A percentile compares a stretch with the other conserved stretches of the same genome.
Evolutionary conservation across 2,329 filamentous ascomycete species (phyloP).

Genomic region (Fusarium newnesense): DNA sequence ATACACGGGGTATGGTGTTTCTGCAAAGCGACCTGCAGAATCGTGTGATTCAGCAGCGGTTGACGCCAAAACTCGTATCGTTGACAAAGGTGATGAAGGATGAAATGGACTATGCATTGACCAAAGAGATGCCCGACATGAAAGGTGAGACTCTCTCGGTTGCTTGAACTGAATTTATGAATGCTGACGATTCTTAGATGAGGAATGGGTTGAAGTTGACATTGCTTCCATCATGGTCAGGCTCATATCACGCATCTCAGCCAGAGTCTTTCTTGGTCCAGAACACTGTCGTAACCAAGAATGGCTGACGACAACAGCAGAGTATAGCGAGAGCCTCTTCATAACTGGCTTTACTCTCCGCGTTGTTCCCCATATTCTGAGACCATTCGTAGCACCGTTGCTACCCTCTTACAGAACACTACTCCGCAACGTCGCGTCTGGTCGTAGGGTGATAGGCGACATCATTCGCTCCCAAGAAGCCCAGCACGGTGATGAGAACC

Average conservation of each 20-base stretch:
- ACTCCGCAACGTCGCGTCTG: background rate
- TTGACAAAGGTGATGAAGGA: background rate
- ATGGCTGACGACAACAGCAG: background rate
- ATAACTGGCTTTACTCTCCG: background rate
- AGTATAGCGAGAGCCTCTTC: background rate
- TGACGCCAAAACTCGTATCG: background rate
- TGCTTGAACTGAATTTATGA: accelerated
- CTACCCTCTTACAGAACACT: background rate
- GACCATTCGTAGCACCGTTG: background rate
- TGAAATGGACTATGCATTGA: background rate
- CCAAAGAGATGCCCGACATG: background rate
- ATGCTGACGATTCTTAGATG: background rate
- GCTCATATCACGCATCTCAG: background rate
- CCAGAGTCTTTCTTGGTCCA: background rate
- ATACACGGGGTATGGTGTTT: background rate
- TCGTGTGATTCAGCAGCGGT: background rate
- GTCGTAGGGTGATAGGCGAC: background rate
- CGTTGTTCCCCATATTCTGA: background rate
- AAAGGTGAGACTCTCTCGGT: background rate
- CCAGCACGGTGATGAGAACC: accelerated
- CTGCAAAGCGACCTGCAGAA: background rate
- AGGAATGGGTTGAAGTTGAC: background rate
- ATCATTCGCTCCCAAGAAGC: background rate
- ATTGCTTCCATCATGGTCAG: background rate
- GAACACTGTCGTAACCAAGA: background rate